Conservation (phyloP, 805 yeast species). For the Hanseniaspora jakobsenii region DNA sequence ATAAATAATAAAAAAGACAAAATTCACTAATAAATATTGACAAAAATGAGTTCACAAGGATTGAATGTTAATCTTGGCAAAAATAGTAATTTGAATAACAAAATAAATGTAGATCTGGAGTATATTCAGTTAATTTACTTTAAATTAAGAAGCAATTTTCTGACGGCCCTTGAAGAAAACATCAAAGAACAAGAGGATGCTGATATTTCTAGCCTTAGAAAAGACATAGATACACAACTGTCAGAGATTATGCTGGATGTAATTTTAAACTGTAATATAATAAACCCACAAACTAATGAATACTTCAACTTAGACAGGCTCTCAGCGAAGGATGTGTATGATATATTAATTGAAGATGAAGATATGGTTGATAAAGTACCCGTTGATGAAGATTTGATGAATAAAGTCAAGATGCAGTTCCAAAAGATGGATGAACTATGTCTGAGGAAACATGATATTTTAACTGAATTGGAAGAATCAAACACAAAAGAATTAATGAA, state of each 20-base stretch:
- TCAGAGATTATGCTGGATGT: slow-evolving; percentile 3
- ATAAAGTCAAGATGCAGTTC: no score
- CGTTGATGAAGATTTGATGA: no score
- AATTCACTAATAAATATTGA: no score
- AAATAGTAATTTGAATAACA: background rate
- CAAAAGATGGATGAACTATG: no score
- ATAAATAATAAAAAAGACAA: no score
- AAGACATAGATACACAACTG: slow-evolving; percentile 1
- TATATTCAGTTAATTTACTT: background rate
- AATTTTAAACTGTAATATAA: slow-evolving; percentile 3
- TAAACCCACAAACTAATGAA: background rate
- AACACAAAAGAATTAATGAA: no score
- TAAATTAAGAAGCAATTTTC: background rate
- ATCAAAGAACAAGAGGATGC: background rate
- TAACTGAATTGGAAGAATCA: no score
- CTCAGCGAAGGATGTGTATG: background rate
- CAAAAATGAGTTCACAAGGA: no score
- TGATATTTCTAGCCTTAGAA: background rate
- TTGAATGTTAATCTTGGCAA: no score
- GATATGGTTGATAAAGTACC: slow-evolving; percentile 1
- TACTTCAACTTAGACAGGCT: no score
- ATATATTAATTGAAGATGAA: background rate
- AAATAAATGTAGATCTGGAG: background rate
- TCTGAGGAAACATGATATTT: no score
- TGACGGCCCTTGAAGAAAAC: background rate